phyloP scores from a whole-genome alignment of 331 rosid species.

The Malus hybrid region DNA sequence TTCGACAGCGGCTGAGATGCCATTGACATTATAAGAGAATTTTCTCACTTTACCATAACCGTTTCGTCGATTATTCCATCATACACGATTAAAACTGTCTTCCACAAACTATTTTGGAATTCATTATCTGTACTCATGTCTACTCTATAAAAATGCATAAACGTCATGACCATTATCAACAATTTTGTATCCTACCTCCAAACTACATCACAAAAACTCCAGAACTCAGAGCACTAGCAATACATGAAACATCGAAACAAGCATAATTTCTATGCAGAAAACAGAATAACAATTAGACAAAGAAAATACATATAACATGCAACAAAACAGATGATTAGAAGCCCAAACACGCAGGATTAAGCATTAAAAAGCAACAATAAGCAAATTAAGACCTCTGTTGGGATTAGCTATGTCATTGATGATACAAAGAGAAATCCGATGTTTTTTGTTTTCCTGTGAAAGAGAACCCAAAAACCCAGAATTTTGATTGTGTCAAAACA shows the following conservation, averaged over 20 bases:
- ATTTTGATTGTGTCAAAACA: slow-evolving; percentile 12
- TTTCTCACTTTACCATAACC: neutral
- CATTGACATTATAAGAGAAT: neutral
- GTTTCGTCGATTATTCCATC: neutral
- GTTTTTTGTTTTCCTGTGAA: neutral
- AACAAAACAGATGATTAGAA: neutral
- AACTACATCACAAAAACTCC: neutral
- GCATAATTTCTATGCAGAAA: neutral
- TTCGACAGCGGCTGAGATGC: neutral
- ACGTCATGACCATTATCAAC: neutral
- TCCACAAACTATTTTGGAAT: neutral
- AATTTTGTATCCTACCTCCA: neutral
- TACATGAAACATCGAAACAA: neutral
- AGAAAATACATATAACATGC: neutral
- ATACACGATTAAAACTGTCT: neutral
- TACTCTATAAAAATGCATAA: neutral
- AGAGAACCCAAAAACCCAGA: slow-evolving; percentile 3
- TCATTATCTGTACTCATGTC: neutral
- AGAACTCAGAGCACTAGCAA: neutral
- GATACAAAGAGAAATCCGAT: neutral
- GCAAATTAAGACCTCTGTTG: neutral
- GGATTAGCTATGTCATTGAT: slow-evolving; percentile 1
- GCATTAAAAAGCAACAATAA: neutral
- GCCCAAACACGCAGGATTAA: neutral
- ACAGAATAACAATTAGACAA: neutral